phyloP scores from a whole-genome alignment of 1,284 basidiomycete species.

The Wolfiporia cocos region DNA sequence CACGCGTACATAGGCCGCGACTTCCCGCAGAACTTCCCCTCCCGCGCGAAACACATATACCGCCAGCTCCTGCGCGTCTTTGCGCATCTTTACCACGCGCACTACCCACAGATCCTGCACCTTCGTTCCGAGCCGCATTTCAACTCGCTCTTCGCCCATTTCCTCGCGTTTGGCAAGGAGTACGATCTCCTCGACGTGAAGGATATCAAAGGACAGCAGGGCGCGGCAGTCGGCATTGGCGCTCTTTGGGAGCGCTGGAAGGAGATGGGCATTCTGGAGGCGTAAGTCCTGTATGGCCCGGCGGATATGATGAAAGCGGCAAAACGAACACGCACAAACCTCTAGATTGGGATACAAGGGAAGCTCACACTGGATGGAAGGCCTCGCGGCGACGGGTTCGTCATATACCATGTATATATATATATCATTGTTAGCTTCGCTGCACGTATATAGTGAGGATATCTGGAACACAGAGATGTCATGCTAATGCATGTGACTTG shows the following conservation, averaged over 20 bases:
- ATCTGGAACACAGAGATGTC: not conserved
- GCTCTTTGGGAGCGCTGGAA: constrained; percentile 88
- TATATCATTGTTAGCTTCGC: constrained; percentile 4
- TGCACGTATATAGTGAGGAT: not conserved
- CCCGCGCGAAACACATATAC: constrained; percentile 95
- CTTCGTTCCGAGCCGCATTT: constrained; percentile 95
- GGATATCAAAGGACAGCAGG: constrained; percentile 73
- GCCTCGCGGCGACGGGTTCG: constrained; percentile 19
- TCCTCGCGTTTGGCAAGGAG: constrained; percentile 89
- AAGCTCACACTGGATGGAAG: constrained; percentile 2
- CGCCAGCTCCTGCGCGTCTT: constrained; percentile 96
- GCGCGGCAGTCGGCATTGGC: constrained; percentile 69
- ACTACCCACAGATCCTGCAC: constrained; percentile 90
- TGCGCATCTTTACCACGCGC: constrained; percentile 96
- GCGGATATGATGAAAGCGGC: too few relatives aligned
- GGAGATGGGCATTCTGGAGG: constrained; percentile 71
- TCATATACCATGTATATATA: constrained; percentile 16
- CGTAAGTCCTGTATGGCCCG: constrained; percentile 9
- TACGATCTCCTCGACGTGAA: constrained; percentile 91
- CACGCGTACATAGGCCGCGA: constrained; percentile 71
- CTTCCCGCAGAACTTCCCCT: constrained; percentile 86
- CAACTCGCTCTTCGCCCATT: constrained; percentile 97
- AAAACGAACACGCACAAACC: too few relatives aligned
- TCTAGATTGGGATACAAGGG: too few relatives aligned
- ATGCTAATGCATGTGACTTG: too few relatives aligned